Evolutionary conservation across 2,329 filamentous ascomycete genomes (phyloP).

Genomic region (Talaromyces atroroseus): DNA sequence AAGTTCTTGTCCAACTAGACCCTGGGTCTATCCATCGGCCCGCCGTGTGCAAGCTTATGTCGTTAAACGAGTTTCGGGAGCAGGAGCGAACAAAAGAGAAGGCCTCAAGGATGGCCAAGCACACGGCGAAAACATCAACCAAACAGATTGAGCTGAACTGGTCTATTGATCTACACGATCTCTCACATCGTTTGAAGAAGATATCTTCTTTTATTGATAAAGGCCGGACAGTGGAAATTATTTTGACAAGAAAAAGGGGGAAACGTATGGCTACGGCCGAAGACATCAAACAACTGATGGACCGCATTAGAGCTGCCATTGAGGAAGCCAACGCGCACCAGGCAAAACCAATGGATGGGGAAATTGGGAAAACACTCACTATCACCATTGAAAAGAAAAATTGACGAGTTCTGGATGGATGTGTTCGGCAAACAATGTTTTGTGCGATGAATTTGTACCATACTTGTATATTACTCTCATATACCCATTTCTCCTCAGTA

Average conservation of each 20-base stretch:
- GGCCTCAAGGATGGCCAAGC: constrained; percentile 36
- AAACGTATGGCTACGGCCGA: constrained; percentile 55
- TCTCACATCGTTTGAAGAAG: constrained; percentile 64
- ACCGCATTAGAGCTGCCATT: constrained; percentile 43
- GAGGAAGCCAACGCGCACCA: constrained; percentile 39
- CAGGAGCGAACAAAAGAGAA: constrained; percentile 37
- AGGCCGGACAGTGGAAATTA: constrained; percentile 69
- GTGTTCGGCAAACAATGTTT: background rate
- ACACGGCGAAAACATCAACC: constrained; percentile 35
- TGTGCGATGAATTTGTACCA: background rate
- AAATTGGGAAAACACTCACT: constrained; percentile 33
- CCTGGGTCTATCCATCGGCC: constrained; percentile 24
- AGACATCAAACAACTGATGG: constrained; percentile 57
- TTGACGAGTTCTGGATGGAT: background rate
- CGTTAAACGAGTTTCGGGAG: constrained; percentile 50
- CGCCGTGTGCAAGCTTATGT: constrained; percentile 68
- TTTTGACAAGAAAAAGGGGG: constrained; percentile 62
- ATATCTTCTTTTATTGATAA: constrained; percentile 65
- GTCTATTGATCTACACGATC: constrained; percentile 72
- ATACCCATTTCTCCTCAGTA: background rate
- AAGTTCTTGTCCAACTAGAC: constrained; percentile 49
- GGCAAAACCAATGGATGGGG: constrained; percentile 38
- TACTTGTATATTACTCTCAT: constrained; percentile 15
- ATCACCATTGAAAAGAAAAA: constrained; percentile 33
- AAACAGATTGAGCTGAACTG: constrained; percentile 91